Evolutionary conservation across 805 yeast species (phyloP), one percentile per base, ranked within the genome.

Genomic region (Candida koratica): DNA sequence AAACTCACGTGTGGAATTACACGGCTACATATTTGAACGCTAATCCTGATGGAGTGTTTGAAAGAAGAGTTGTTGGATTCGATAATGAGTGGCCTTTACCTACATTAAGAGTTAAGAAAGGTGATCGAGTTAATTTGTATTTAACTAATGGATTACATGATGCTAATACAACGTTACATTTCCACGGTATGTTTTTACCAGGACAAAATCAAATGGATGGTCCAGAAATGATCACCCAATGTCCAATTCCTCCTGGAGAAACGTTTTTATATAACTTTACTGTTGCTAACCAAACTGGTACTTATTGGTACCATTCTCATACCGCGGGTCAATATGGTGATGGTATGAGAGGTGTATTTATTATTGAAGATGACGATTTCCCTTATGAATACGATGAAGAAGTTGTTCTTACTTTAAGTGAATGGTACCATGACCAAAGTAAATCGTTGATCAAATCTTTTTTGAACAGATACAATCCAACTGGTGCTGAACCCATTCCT

Each of bases 281-380:
- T 17, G 86, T 88, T 42, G 75, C 75, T 33, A 70, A 75, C 43
- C 96, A 93, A 63, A 77, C 71, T 39, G 98, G 98, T 52, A 75
- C 95, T 13, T 93, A 71, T 71, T 93, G 98, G 98, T 93, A 90
- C 71, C 98, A 93, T 62, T 86, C 97, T 19, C 98, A 93, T 65
- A 78, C 89, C 23, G 61, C 72, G 15, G 90, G 89, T 49, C 95
- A 89, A 62, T 88, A 88, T 52, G 89, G 93, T 60, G 97, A 93
- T 56, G 98, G 98, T 56, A 73, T 84, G 78, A 74, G 88, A 65
- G 93, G 82, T 52, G 66, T 76, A 14, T 75, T 90, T 46, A 72
- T 93, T 46, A 81, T 93, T 49, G 81, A 82, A 49, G 84, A 53
- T 36, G 56, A 46, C 32, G 86, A 80, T 40, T 49, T 42, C 35